Evolutionary conservation across 768 basidiomycete genomes (phyloP).

Genomic region (Agaricus blazei): DNA sequence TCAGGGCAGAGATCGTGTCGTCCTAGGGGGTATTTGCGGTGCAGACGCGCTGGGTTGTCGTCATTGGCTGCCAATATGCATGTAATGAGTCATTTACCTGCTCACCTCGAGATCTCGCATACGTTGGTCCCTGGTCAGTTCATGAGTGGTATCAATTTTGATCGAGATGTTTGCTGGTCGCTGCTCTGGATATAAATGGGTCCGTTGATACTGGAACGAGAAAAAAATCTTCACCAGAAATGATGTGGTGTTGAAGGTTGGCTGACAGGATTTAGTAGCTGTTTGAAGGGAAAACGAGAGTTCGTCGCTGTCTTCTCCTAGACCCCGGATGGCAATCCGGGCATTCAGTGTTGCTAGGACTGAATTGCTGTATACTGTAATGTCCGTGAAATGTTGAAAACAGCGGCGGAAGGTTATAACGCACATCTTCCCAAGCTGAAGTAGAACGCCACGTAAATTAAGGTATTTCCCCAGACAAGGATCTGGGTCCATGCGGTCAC

Average conservation of each 20-base stretch:
- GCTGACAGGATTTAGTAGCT: conserved; percentile 31
- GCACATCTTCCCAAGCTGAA: conserved; percentile 48
- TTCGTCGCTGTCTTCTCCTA: conserved; percentile 41
- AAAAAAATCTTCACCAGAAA: conserved; percentile 15
- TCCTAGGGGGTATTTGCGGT: conserved; percentile 17
- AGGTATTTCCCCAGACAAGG: conserved; percentile 39
- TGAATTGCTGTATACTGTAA: conserved; percentile 49
- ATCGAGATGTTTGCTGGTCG: conserved; percentile 53
- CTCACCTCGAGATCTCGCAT: conserved; percentile 22
- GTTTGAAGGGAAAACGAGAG: conserved; percentile 43
- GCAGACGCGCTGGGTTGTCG: conserved; percentile 15
- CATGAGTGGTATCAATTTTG: conserved; percentile 59
- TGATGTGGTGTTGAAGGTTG: conserved; percentile 26
- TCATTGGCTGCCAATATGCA: background rate
- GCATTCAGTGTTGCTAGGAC: conserved; percentile 51
- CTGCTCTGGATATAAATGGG: conserved; percentile 16
- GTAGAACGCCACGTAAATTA: conserved; percentile 57
- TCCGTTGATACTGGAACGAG: conserved; percentile 5
- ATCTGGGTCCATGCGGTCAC: conserved; percentile 26
- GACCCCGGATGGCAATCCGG: conserved; percentile 34
- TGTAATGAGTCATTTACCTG: background rate
- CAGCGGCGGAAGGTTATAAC: conserved; percentile 12
- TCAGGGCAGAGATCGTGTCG: conserved; percentile 7
- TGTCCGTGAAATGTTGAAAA: background rate
- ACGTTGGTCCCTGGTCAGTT: conserved; percentile 36